Evolutionary conservation across 2,329 filamentous ascomycete species (phyloP).

Genomic region (Podosphaera fusca): DNA sequence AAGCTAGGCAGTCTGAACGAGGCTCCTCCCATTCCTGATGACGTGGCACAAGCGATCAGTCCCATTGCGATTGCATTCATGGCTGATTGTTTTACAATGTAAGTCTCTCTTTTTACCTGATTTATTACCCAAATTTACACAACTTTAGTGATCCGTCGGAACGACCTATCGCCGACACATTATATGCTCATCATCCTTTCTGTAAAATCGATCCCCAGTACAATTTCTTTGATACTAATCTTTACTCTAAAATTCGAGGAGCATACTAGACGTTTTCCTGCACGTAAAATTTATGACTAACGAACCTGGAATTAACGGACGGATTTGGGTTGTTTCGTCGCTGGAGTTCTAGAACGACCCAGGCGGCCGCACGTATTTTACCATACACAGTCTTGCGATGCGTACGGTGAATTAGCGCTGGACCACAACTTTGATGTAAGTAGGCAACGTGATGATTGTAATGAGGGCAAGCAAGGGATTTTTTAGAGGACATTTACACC

Average conservation of each 20-base stretch:
- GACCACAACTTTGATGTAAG: neutral
- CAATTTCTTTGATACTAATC: conserved; percentile 77
- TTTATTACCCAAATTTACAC: conserved; percentile 1
- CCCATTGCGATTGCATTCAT: conserved; percentile 84
- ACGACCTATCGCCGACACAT: conserved; percentile 71
- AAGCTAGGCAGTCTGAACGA: conserved; percentile 86
- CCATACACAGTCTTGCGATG: neutral
- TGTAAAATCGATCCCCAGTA: conserved; percentile 71
- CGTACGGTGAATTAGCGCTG: neutral
- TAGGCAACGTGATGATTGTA: neutral
- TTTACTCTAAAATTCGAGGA: conserved; percentile 65
- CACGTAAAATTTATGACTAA: neutral
- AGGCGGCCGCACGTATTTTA: neutral
- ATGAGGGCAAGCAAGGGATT: neutral
- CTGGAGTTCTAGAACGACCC: neutral
- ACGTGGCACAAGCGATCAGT: conserved; percentile 59
- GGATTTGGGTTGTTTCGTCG: neutral
- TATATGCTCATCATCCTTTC: conserved; percentile 68
- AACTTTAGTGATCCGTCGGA: conserved; percentile 54
- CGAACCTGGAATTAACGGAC: neutral
- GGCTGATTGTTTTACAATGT: conserved; percentile 98
- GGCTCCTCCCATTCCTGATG: conserved; percentile 83
- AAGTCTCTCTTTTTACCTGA: conserved; percentile 19
- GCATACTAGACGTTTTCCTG: conserved; percentile 10
- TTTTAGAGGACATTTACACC: neutral